Conservation (phyloP, 768 basidiomycete species). For the Boletus eberwhitei region DNA sequence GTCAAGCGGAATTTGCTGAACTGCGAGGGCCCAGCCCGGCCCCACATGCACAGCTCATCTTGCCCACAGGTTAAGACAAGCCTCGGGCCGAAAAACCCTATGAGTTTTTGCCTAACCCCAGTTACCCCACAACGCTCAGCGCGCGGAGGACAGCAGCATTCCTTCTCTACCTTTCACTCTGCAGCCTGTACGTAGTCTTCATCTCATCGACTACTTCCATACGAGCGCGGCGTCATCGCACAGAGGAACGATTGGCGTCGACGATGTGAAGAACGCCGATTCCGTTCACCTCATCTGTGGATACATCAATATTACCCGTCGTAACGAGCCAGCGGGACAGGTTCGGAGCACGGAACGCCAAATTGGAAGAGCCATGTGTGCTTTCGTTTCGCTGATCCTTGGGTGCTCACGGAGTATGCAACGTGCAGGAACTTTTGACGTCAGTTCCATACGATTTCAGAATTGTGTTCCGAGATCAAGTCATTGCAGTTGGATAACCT, state of each 20-base stretch:
- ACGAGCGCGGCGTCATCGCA: no score
- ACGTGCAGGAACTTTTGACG: constrained; percentile 80
- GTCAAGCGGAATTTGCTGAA: no score
- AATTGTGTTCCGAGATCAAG: constrained; percentile 90
- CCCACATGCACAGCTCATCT: no score
- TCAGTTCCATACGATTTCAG: constrained; percentile 92
- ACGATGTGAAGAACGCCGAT: constrained; percentile 65
- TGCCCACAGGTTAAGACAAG: no score
- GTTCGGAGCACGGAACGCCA: constrained; percentile 96
- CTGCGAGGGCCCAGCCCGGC: no score
- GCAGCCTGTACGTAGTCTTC: no score
- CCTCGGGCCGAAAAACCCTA: no score
- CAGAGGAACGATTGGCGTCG: constrained; percentile 28
- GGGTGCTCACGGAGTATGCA: neutral
- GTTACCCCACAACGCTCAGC: no score
- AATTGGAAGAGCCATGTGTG: constrained; percentile 81
- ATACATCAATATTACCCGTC: constrained; percentile 95
- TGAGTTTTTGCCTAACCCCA: no score
- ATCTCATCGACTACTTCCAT: no score
- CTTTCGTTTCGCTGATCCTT: neutral
- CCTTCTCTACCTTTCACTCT: no score
- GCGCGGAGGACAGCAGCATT: no score
- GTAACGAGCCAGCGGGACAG: constrained; percentile 96
- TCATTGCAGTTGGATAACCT: constrained; percentile 92
- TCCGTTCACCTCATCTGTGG: constrained; percentile 70